Conservation (phyloP, 2,329 filamentous ascomycete genomes). For the Trichoderma koningii region DNA sequence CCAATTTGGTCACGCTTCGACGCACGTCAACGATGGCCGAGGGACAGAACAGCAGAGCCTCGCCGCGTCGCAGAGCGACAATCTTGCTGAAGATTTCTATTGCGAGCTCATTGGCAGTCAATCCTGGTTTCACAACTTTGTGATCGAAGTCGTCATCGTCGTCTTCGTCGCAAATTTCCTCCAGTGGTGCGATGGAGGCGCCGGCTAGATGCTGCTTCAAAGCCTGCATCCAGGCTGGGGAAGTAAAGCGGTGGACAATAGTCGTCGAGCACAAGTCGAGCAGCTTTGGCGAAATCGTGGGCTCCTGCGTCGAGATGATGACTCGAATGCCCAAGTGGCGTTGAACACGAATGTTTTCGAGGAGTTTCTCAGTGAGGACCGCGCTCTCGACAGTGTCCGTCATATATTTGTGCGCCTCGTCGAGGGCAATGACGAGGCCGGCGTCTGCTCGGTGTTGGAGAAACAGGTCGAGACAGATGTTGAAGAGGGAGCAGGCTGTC, state of each 20-base stretch:
- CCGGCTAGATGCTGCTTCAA: constrained; percentile 50
- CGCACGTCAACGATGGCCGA: constrained; percentile 42
- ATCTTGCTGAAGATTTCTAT: constrained; percentile 46
- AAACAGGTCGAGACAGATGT: constrained; percentile 69
- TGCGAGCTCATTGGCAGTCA: not conserved
- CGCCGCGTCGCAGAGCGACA: constrained; percentile 46
- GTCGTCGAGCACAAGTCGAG: constrained; percentile 73
- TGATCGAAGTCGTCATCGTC: not conserved
- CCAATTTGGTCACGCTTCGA: not conserved
- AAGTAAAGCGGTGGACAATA: constrained; percentile 71
- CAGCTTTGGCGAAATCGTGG: constrained; percentile 67
- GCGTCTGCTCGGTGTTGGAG: constrained; percentile 51
- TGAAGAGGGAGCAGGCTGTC: constrained; percentile 71
- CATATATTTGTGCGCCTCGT: constrained; percentile 81
- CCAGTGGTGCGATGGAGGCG: constrained; percentile 23
- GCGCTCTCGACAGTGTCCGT: constrained; percentile 54
- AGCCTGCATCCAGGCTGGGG: constrained; percentile 61
- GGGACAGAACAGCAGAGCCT: constrained; percentile 51
- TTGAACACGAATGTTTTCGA: constrained; percentile 67
- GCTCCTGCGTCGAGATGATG: constrained; percentile 76
- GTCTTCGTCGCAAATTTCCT: not conserved
- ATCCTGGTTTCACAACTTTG: not conserved
- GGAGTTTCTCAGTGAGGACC: constrained; percentile 62
- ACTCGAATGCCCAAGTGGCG: constrained; percentile 68
- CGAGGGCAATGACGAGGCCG: constrained; percentile 67